These are phyloP conservation scores for Chlamydomonas schloesseri DNA, from an alignment of 139 green algal species.

Conservation along the genomic window DNA sequence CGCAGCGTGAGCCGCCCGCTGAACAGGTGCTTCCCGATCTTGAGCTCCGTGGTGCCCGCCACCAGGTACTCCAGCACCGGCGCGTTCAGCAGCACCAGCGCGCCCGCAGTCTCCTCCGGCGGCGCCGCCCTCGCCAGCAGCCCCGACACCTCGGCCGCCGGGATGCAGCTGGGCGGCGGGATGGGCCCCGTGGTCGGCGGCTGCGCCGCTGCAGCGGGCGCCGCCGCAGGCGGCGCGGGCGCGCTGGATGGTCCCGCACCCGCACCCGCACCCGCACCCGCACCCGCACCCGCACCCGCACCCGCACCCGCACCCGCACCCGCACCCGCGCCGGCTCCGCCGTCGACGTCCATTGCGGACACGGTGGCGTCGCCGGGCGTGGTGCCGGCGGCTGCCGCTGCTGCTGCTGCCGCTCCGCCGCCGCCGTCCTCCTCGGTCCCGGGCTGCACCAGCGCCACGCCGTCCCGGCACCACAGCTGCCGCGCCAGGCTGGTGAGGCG, in stretches of 20 bases:
- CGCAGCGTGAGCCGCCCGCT: constrained; percentile 47
- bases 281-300: neutral
- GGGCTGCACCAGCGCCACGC: neutral
- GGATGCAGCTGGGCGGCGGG: neutral
- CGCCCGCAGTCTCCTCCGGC: constrained; percentile 9
- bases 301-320: neutral
- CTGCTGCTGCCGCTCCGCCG: neutral
- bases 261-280: neutral
- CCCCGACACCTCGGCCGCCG: constrained; percentile 17
- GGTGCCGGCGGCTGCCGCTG: neutral
- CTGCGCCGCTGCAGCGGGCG: neutral
- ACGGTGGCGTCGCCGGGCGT: neutral
- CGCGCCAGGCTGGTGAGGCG: constrained; percentile 14
- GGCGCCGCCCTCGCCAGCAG: neutral
- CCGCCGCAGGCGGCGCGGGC: neutral
- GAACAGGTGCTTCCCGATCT: constrained; percentile 45
- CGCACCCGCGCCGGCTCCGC: neutral
- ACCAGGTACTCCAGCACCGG: constrained; percentile 37
- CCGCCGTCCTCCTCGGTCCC: constrained; percentile 1
- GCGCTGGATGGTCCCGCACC: too few relatives aligned
- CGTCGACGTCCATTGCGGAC: neutral
- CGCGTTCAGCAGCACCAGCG: constrained; percentile 32
- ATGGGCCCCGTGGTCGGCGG: neutral
- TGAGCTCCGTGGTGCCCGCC: constrained; percentile 31
- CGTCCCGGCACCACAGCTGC: constrained; percentile 40